Percentiles rank a stretch among this genome's conserved stretches.
Evolutionary conservation across 768 basidiomycete species (phyloP).

Genomic region (Pleurotus platypus): DNA sequence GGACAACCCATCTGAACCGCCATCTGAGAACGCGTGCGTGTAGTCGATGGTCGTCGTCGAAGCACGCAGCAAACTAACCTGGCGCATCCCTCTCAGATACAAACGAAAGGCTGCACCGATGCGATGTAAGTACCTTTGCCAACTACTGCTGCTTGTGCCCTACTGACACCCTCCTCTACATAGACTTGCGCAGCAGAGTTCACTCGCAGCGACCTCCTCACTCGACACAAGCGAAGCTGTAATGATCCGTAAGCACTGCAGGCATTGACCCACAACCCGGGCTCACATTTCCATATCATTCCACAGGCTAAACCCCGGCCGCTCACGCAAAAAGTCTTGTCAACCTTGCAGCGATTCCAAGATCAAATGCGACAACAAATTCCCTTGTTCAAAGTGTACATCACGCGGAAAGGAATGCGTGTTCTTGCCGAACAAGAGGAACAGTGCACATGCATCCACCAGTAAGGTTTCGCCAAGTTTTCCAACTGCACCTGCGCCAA

Average conservation of each 20-base stretch:
- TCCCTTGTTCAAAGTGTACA: constrained; percentile 65
- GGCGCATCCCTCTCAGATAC: constrained; percentile 40
- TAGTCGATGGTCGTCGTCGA: constrained; percentile 8
- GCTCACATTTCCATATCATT: constrained; percentile 11
- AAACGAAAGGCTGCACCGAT: constrained; percentile 61
- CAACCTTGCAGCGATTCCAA: constrained; percentile 71
- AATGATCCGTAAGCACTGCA: constrained; percentile 55
- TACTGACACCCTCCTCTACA: constrained; percentile 13
- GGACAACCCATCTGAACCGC: constrained; percentile 70
- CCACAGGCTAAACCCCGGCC: constrained; percentile 38
- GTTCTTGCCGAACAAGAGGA: constrained; percentile 27
- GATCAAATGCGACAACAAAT: constrained; percentile 67
- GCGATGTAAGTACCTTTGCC: constrained; percentile 42
- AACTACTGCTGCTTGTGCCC: background rate
- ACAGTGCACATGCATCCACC: constrained; percentile 3
- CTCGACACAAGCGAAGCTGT: constrained; percentile 69
- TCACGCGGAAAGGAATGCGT: constrained; percentile 62
- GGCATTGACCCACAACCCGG: constrained; percentile 1
- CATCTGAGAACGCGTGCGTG: constrained; percentile 67
- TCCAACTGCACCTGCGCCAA: constrained; percentile 5
- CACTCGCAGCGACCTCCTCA: constrained; percentile 69
- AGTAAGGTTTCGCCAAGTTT: constrained; percentile 2
- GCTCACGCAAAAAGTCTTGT: constrained; percentile 66
- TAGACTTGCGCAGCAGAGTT: constrained; percentile 69
- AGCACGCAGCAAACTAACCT: background rate